Percentiles rank a stretch among this genome's conserved stretches.
These are phyloP conservation scores for Excoecaria cochinchinensis DNA, from an alignment of 345 rosid genomes.

Conservation along the genomic window DNA sequence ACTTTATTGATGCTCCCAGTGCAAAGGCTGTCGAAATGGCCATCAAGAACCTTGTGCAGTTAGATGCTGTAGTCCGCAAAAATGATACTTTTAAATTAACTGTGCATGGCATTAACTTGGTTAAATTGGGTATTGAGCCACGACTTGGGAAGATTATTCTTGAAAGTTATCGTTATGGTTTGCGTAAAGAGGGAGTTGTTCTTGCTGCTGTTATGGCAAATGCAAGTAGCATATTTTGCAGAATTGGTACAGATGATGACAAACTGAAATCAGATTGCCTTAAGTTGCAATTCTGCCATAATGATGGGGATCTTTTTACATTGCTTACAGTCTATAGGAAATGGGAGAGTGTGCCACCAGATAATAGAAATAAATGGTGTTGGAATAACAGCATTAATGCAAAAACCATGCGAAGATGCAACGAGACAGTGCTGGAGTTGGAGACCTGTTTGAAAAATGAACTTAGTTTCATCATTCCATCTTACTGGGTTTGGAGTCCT, in stretches of 20 bases:
- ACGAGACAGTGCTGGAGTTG: constrained; percentile 69
- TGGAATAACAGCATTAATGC: constrained; percentile 95
- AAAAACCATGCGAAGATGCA: constrained; percentile 86
- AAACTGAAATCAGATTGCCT: constrained; percentile 75
- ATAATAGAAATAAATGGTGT: constrained; percentile 73
- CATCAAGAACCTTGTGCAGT: constrained; percentile 63
- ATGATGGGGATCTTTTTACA: constrained; percentile 76
- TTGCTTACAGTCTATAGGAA: constrained; percentile 78
- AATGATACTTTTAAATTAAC: constrained; percentile 57
- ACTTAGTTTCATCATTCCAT: constrained; percentile 54
- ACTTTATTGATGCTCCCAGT: constrained; percentile 88
- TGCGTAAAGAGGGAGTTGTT: constrained; percentile 81
- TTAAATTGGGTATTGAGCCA: constrained; percentile 89
- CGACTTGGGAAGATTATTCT: constrained; percentile 79
- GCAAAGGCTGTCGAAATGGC: constrained; percentile 67
- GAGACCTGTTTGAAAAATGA: constrained; percentile 65
- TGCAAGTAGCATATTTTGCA: constrained; percentile 84
- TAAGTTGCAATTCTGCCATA: constrained; percentile 84
- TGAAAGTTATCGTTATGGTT: constrained; percentile 46
- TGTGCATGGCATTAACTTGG: constrained; percentile 57
- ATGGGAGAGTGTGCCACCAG: constrained; percentile 58
- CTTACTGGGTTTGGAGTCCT: constrained; percentile 72
- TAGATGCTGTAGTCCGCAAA: constrained; percentile 61
- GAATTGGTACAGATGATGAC: constrained; percentile 68
- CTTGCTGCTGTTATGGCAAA: constrained; percentile 92